Conservation (phyloP, 2,329 filamentous ascomycete species). For the Epichloe elymi region DNA sequence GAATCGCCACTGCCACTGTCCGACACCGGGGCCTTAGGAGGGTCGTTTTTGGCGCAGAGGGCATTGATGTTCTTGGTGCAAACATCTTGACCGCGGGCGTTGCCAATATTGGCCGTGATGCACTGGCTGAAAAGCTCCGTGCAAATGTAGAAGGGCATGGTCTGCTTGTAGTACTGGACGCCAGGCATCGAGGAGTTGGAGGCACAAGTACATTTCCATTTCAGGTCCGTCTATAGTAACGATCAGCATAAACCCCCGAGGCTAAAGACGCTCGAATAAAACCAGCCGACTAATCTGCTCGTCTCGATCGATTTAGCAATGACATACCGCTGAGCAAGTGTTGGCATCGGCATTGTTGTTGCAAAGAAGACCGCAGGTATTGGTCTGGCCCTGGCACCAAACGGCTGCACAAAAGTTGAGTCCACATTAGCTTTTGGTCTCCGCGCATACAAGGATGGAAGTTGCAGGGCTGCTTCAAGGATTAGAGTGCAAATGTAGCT, state of each 20-base stretch:
- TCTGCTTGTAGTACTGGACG: conserved; percentile 40
- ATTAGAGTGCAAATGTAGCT: background rate
- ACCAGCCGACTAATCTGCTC: background rate
- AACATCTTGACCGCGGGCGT: conserved; percentile 29
- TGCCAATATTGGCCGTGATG: conserved; percentile 28
- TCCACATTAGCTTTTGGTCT: conserved; percentile 1
- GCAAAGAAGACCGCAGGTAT: conserved; percentile 38
- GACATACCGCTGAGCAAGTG: conserved; percentile 33
- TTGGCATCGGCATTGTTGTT: conserved; percentile 24
- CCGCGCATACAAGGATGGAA: background rate
- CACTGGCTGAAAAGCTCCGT: conserved; percentile 34
- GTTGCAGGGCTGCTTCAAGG: no score
- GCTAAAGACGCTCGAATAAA: conserved; percentile 4
- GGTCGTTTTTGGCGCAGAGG: conserved; percentile 29
- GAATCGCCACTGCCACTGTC: conserved; percentile 12
- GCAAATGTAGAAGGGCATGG: conserved; percentile 41
- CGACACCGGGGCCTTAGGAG: conserved; percentile 20
- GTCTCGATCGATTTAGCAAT: background rate
- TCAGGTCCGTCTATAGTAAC: conserved; percentile 22
- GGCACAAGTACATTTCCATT: conserved; percentile 35
- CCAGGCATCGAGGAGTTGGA: conserved; percentile 35
- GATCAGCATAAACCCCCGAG: conserved; percentile 1
- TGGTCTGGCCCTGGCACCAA: conserved; percentile 39
- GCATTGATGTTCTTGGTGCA: conserved; percentile 35
- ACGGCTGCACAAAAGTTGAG: conserved; percentile 20